These are phyloP conservation scores for Lentinula lateritia DNA, from an alignment of 768 basidiomycete genomes.

Conservation along the genomic window DNA sequence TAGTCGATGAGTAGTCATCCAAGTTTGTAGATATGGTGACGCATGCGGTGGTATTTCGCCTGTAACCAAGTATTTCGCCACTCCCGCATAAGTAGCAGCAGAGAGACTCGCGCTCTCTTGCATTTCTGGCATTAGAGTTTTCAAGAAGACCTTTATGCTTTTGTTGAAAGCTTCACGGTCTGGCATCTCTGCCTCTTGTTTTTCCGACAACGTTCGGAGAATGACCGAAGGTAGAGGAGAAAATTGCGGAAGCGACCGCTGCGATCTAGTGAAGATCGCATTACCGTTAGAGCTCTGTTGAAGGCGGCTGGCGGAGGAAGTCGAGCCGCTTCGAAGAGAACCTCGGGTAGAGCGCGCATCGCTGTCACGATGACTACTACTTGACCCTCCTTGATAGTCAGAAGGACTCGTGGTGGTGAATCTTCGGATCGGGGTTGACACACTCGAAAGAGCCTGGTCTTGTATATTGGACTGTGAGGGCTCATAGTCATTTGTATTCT, in stretches of 20 bases:
- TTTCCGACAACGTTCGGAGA: background rate
- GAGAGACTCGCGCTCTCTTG: constrained; percentile 3
- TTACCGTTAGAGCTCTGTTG: background rate
- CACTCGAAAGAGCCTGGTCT: background rate
- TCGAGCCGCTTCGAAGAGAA: background rate
- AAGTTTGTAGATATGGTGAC: background rate
- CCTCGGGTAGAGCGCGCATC: background rate
- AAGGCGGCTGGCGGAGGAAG: background rate
- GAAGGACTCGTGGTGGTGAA: background rate
- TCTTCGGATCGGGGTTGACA: background rate
- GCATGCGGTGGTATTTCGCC: background rate
- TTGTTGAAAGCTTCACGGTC: background rate
- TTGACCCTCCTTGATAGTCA: background rate
- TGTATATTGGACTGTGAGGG: background rate
- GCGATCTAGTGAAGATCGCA: background rate
- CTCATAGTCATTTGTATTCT: background rate
- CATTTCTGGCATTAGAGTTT: constrained; percentile 7
- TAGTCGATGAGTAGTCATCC: constrained; percentile 7
- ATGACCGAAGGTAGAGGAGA: constrained; percentile 4
- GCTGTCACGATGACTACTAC: background rate
- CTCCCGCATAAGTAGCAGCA: background rate
- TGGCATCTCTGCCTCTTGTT: background rate
- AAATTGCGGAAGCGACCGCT: background rate
- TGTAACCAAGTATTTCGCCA: constrained; percentile 1
- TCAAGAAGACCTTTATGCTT: background rate